Percentiles rank a stretch among this genome's conserved stretches.
These are phyloP conservation scores for Apiospora sp. DNA, from an alignment of 2,329 filamentous ascomycete species.

Conservation along the genomic window DNA sequence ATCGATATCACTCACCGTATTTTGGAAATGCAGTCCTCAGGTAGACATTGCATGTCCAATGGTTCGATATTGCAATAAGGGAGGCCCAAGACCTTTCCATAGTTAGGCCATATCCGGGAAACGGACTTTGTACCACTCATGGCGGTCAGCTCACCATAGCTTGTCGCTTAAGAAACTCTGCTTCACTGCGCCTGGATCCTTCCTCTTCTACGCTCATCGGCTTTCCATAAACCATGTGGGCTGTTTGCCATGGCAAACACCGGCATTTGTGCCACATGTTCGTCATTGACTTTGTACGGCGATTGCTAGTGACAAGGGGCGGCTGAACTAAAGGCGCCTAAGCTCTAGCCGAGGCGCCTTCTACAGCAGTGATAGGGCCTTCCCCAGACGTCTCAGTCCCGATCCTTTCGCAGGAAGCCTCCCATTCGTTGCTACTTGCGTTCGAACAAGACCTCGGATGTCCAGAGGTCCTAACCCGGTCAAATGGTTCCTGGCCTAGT, in stretches of 20 bases:
- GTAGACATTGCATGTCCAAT: background rate
- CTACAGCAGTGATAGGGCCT: background rate
- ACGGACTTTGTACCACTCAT: background rate
- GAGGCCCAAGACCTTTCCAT: background rate
- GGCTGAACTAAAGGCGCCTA: slow-evolving; percentile 2
- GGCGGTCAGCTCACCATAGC: background rate
- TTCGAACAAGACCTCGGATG: background rate
- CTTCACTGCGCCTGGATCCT: background rate
- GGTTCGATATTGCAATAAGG: background rate
- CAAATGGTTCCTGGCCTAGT: background rate
- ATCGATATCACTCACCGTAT: background rate
- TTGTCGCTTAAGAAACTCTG: background rate
- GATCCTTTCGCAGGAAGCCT: background rate
- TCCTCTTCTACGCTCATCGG: too few relatives aligned
- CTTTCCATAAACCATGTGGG: background rate
- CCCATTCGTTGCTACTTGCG: background rate
- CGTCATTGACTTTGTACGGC: slow-evolving; percentile 6
- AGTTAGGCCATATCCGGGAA: background rate
- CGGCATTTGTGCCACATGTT: background rate
- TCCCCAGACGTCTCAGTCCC: background rate
- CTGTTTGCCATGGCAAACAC: background rate
- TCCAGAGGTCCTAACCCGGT: background rate
- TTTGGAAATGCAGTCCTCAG: background rate
- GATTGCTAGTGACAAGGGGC: slow-evolving; percentile 1
- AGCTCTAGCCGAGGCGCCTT: background rate